phyloP scores from a whole-genome alignment of 108 stramenopile species.

The Chaetoceros muelleri region DNA sequence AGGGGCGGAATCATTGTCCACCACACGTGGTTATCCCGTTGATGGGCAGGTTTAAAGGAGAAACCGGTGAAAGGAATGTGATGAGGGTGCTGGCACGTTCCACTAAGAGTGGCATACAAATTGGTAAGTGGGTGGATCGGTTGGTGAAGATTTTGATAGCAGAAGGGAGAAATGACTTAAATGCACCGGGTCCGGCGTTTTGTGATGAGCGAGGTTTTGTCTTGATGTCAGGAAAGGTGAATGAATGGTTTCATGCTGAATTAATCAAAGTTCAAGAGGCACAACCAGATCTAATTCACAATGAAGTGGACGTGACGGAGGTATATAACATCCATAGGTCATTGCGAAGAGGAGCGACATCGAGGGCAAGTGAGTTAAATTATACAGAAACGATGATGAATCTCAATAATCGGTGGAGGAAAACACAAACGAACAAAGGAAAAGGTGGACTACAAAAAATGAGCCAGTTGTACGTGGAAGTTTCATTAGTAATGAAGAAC shows the following conservation, averaged over 20 bases:
- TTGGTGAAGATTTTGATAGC: neutral
- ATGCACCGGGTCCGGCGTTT: neutral
- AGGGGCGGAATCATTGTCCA: neutral
- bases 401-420: neutral
- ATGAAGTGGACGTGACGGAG: neutral
- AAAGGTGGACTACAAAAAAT: no score
- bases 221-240: neutral
- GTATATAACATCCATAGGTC: neutral
- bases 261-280: neutral
- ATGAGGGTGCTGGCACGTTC: neutral
- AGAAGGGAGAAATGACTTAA: neutral
- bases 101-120: neutral
- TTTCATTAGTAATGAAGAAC: no score
- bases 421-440: no score
- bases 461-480: no score
- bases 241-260: neutral
- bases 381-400: neutral
- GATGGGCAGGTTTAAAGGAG: neutral
- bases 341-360: neutral
- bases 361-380: neutral
- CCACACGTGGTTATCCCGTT: neutral
- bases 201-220: neutral
- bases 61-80: neutral
- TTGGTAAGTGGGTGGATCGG: neutral
- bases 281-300: neutral